Percentiles rank a stretch among this genome's conserved stretches.
These are phyloP conservation scores for Metarhizium sp. DNA, from an alignment of 2,329 filamentous ascomycete species.

Conservation along the genomic window DNA sequence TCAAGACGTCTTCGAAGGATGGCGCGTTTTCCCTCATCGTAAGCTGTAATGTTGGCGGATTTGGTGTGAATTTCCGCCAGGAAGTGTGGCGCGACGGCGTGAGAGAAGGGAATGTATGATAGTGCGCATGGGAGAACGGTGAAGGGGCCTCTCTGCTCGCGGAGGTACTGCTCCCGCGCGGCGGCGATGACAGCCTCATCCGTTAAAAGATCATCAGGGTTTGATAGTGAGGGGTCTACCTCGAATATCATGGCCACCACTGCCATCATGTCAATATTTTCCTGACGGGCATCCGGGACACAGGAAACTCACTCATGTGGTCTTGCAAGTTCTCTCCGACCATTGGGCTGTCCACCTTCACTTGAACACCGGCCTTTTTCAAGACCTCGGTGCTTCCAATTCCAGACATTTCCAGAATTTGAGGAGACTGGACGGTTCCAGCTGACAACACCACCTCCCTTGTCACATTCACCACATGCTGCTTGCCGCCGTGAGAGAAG, in stretches of 20 bases:
- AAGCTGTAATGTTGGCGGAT: conserved; percentile 12
- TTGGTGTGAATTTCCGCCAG: conserved; percentile 14
- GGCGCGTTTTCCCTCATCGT: conserved; percentile 14
- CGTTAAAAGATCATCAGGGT: conserved; percentile 28
- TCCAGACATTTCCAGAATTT: conserved; percentile 52
- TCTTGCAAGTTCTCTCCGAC: conserved; percentile 42
- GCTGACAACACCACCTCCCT: conserved; percentile 50
- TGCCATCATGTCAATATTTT: conserved; percentile 10
- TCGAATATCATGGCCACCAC: conserved; percentile 35
- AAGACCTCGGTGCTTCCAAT: conserved; percentile 37
- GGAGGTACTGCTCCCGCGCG: conserved; percentile 24
- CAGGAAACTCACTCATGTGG: conserved; percentile 23
- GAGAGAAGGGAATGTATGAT: conserved; percentile 30
- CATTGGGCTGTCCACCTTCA: conserved; percentile 30
- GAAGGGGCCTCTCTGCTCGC: conserved; percentile 22
- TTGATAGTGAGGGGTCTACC: conserved; percentile 30
- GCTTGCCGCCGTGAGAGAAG: conserved; percentile 27
- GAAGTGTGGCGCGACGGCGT: conserved; percentile 17
- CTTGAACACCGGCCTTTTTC: conserved; percentile 24
- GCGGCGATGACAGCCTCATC: conserved; percentile 18
- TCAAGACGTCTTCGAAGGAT: conserved; percentile 24
- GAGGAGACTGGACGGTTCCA: conserved; percentile 47
- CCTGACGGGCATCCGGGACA: background rate
- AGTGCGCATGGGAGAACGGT: conserved; percentile 31
- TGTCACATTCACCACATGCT: conserved; percentile 26